phyloP scores from a whole-genome alignment of 2,329 filamentous ascomycete genomes.

The Bimuria novae-zelandiae region DNA sequence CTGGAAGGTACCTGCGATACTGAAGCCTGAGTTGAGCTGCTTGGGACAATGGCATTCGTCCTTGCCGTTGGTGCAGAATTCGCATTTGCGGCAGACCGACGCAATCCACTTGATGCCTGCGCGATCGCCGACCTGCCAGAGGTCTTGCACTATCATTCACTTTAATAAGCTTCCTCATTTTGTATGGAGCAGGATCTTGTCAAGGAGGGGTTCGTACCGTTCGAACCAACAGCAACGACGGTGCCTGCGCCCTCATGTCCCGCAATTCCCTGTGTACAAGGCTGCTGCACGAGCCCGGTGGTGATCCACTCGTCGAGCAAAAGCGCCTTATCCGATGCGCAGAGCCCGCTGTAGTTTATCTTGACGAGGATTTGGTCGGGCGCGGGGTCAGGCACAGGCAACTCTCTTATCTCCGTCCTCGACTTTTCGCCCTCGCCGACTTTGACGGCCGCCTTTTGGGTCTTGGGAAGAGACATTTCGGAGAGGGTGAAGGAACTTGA shows the following conservation, averaged over 20 bases:
- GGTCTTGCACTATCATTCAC: conserved; percentile 58
- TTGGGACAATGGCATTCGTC: conserved; percentile 52
- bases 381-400: conserved; percentile 35
- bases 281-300: conserved; percentile 50
- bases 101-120: conserved; percentile 74
- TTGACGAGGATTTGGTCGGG: conserved; percentile 43
- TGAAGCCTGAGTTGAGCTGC: conserved; percentile 70
- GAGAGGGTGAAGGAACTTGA: background rate
- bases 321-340: conserved; percentile 43
- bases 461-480: conserved; percentile 36
- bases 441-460: conserved; percentile 45
- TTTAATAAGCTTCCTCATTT: no score
- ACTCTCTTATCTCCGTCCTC: conserved; percentile 31
- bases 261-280: conserved; percentile 77
- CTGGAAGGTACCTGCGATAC: conserved; percentile 49
- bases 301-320: conserved; percentile 44
- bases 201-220: conserved; percentile 1
- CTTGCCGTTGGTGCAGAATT: conserved; percentile 72
- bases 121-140: conserved; percentile 61
- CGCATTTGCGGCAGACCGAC: conserved; percentile 78
- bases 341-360: conserved; percentile 43
- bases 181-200: no score
- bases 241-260: conserved; percentile 77
- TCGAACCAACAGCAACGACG: conserved; percentile 73
- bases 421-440: conserved; percentile 30